These are phyloP conservation scores for Phytophthora cactorum DNA, from an alignment of 352 stramenopile species.

Conservation along the genomic window DNA sequence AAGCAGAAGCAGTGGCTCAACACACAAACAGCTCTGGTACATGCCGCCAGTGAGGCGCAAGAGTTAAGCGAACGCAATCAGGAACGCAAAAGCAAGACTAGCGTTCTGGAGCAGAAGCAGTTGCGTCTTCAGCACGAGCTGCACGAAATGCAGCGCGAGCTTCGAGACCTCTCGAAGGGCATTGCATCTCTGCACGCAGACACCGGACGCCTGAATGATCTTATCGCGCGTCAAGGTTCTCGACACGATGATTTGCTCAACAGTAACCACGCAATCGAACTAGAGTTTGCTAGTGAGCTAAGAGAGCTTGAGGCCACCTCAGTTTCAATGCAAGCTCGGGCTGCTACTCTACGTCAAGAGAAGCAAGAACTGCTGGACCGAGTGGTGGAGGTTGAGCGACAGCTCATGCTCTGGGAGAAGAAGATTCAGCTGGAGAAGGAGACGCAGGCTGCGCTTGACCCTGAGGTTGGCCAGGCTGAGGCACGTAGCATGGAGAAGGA, in stretches of 20 bases:
- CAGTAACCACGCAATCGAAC: slow-evolving; percentile 88
- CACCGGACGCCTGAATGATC: slow-evolving; percentile 92
- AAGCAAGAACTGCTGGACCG: slow-evolving; percentile 90
- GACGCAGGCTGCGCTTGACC: slow-evolving; percentile 94
- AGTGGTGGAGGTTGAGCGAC: slow-evolving; percentile 92
- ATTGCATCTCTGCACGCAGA: slow-evolving; percentile 92
- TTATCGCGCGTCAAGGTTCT: slow-evolving; percentile 90
- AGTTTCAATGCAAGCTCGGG: slow-evolving; percentile 77
- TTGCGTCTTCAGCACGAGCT: slow-evolving; percentile 88
- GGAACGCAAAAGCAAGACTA: slow-evolving; percentile 91
- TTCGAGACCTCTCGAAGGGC: slow-evolving; percentile 77
- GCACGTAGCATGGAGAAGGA: slow-evolving; percentile 95
- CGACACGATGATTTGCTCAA: slow-evolving; percentile 85
- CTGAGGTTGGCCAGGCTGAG: slow-evolving; percentile 91
- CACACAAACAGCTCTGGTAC: slow-evolving; percentile 92
- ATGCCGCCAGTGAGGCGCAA: slow-evolving; percentile 88
- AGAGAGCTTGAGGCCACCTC: slow-evolving; percentile 89
- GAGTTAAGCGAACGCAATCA: slow-evolving; percentile 88
- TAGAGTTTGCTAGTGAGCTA: slow-evolving; percentile 92
- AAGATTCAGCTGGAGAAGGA: slow-evolving; percentile 97
- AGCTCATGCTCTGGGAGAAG: slow-evolving; percentile 96
- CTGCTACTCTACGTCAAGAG: slow-evolving; percentile 72
- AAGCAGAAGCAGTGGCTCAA: slow-evolving; percentile 92
- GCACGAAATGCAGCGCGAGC: slow-evolving; percentile 77
- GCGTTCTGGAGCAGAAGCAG: slow-evolving; percentile 91